These are phyloP conservation scores for Apiotrichum gracile DNA, from an alignment of 1,284 basidiomycete genomes.

Conservation along the genomic window DNA sequence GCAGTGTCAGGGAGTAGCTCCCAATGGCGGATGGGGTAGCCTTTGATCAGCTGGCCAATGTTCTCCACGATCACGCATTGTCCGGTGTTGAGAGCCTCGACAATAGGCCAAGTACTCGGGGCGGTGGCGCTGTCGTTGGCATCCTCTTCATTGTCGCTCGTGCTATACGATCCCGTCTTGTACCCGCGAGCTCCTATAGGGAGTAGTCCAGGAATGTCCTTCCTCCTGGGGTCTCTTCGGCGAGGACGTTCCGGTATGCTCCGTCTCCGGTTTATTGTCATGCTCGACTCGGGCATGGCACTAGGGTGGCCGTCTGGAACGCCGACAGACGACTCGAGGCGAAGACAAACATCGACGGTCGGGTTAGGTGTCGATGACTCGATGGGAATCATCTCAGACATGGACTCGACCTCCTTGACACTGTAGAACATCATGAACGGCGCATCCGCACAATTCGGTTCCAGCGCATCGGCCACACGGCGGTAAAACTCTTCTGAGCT, in stretches of 20 bases:
- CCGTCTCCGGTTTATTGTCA: neutral
- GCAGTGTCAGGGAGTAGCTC: slow-evolving; percentile 31
- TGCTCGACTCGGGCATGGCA: no score
- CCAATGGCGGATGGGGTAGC: slow-evolving; percentile 42
- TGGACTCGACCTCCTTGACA: neutral
- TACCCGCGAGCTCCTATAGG: neutral
- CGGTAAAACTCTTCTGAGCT: slow-evolving; percentile 25
- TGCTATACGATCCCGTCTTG: no score
- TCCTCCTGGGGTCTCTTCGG: neutral
- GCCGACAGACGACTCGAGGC: slow-evolving; percentile 15
- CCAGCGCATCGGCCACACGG: slow-evolving; percentile 21
- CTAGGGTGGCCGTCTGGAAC: slow-evolving; percentile 15
- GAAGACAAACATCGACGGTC: slow-evolving; percentile 2
- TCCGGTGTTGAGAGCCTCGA: slow-evolving; percentile 32
- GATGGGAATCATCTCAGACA: neutral
- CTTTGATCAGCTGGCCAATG: slow-evolving; percentile 29
- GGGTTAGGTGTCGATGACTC: no score
- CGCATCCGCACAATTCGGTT: slow-evolving; percentile 30
- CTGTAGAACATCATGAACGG: slow-evolving; percentile 38
- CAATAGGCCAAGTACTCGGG: slow-evolving; percentile 33
- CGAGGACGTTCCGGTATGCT: neutral
- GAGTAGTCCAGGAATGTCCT: neutral
- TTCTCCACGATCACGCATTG: slow-evolving; percentile 44
- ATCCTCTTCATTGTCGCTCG: neutral
- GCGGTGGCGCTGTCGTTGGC: no score